Conservation (phyloP, 352 stramenopile species). For the Phytophthora pini region DNA sequence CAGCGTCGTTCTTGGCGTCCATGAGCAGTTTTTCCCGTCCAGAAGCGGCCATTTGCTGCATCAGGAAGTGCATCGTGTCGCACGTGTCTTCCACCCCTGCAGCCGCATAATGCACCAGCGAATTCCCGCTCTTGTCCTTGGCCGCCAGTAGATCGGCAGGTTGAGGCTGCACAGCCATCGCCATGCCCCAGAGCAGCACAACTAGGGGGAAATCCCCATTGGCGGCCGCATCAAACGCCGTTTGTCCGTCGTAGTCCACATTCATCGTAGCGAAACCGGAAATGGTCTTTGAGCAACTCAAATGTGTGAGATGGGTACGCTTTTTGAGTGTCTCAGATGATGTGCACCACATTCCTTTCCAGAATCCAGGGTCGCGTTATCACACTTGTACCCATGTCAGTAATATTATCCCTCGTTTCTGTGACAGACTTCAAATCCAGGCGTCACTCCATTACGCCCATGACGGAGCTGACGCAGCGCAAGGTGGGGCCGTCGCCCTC, state of each 20-base stretch:
- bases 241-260: slow-evolving; percentile 76
- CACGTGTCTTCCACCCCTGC: slow-evolving; percentile 48
- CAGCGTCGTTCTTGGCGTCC: slow-evolving; percentile 59
- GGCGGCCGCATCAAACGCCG: slow-evolving; percentile 72
- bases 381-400: neutral
- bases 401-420: neutral
- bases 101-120: slow-evolving; percentile 70
- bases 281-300: neutral
- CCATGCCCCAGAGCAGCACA: slow-evolving; percentile 87
- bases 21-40: slow-evolving; percentile 43
- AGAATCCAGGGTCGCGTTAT: slow-evolving; percentile 10
- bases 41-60: slow-evolving; percentile 68
- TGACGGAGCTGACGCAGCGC: slow-evolving; percentile 62
- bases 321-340: slow-evolving; percentile 11
- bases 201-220: slow-evolving; percentile 89
- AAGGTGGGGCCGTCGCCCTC: slow-evolving; percentile 37
- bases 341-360: slow-evolving; percentile 20
- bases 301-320: slow-evolving; percentile 4
- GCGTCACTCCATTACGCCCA: slow-evolving; percentile 3
- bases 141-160: slow-evolving; percentile 58
- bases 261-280: slow-evolving; percentile 44
- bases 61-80: slow-evolving; percentile 82
- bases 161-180: slow-evolving; percentile 64
- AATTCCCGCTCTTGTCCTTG: slow-evolving; percentile 58
- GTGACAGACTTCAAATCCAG: neutral